phyloP scores from a whole-genome alignment of 1,284 basidiomycete genomes.

The Tilletia horrida region DNA sequence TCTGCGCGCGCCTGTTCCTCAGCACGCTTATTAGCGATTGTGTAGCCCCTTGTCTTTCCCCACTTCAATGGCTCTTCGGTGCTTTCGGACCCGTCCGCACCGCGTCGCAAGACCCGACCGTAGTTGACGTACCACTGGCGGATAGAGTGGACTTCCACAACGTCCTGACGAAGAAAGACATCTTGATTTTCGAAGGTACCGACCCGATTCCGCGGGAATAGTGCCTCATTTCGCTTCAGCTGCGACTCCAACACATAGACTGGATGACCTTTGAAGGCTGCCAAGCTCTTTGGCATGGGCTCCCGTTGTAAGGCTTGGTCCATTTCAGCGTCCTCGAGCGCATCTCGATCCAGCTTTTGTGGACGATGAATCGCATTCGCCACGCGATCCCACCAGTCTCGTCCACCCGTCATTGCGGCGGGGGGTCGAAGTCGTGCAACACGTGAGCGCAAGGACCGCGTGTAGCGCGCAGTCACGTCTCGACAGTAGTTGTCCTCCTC shows the following conservation, averaged over 20 bases:
- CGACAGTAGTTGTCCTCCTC: slow-evolving; percentile 71
- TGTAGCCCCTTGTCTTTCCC: slow-evolving; percentile 80
- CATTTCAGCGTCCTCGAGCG: slow-evolving; percentile 89
- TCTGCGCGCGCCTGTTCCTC: slow-evolving; percentile 68
- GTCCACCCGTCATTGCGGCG: slow-evolving; percentile 63
- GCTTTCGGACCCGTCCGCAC: slow-evolving; percentile 41
- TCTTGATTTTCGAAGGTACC: slow-evolving; percentile 89
- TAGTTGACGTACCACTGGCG: slow-evolving; percentile 88
- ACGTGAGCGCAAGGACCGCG: slow-evolving; percentile 76
- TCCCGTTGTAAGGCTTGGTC: slow-evolving; percentile 73
- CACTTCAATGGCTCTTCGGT: slow-evolving; percentile 83
- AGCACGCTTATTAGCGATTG: slow-evolving; percentile 75
- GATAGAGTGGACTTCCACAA: slow-evolving; percentile 78
- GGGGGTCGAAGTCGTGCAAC: slow-evolving; percentile 77
- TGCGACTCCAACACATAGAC: slow-evolving; percentile 85
- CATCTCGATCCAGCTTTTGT: slow-evolving; percentile 69
- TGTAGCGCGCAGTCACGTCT: slow-evolving; percentile 63
- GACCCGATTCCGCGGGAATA: slow-evolving; percentile 73
- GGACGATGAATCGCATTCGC: slow-evolving; percentile 55
- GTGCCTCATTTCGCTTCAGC: slow-evolving; percentile 80
- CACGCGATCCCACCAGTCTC: slow-evolving; percentile 71
- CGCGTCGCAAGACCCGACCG: slow-evolving; percentile 67
- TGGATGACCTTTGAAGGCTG: slow-evolving; percentile 93
- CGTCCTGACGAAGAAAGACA: slow-evolving; percentile 81
- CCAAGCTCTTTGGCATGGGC: slow-evolving; percentile 88